These are phyloP conservation scores for Stellera chamaejasme DNA, from an alignment of 345 rosid species.

Conservation along the genomic window DNA sequence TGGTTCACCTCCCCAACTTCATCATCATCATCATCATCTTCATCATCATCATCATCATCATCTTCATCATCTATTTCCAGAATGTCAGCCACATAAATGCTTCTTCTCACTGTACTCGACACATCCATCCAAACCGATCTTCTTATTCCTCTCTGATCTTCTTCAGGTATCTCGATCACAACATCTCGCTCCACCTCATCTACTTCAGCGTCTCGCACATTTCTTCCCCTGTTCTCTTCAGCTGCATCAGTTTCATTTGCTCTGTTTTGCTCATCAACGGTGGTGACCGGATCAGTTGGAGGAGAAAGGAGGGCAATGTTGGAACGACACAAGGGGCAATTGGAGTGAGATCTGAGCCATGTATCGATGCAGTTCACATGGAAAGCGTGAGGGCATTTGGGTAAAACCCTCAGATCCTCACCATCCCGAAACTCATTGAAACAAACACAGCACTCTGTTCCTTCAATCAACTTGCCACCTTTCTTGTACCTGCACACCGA, in stretches of 20 bases:
- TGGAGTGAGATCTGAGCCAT: constrained; percentile 59
- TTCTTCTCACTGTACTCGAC: constrained; percentile 10
- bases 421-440: constrained; percentile 43
- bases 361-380: constrained; percentile 59
- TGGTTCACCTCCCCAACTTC: constrained; percentile 18
- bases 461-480: constrained; percentile 39
- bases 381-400: constrained; percentile 68
- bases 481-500: constrained; percentile 35
- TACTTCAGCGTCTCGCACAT: neutral
- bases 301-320: constrained; percentile 1
- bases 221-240: constrained; percentile 13
- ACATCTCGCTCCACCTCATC: constrained; percentile 10
- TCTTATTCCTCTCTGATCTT: constrained; percentile 18
- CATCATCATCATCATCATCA: constrained; percentile 17
- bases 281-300: constrained; percentile 18
- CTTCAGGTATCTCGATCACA: constrained; percentile 32
- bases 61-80: constrained; percentile 24
- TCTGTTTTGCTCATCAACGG: neutral
- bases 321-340: constrained; percentile 43
- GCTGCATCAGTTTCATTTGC: neutral
- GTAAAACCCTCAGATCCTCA: constrained; percentile 44
- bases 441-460: constrained; percentile 68
- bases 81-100: constrained; percentile 32
- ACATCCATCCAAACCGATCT: constrained; percentile 57
- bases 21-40: constrained; percentile 19